Base-by-base conservation (phyloP, 495 filamentous ascomycete species). In the Daldinia caldariorum region DNA sequence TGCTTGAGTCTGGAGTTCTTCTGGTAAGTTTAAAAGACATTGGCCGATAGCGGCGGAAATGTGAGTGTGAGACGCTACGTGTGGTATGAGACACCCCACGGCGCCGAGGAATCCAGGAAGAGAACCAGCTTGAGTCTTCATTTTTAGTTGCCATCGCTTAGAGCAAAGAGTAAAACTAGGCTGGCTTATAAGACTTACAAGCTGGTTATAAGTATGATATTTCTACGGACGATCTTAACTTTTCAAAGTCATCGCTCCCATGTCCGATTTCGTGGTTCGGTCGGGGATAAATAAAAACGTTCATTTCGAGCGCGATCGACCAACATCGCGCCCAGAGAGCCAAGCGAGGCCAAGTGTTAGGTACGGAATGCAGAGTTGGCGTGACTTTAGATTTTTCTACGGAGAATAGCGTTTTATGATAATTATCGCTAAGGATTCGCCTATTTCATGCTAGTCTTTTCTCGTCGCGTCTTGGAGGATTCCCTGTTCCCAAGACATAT, bases 281-380 rank as follows among this genome's bases (percentile, higher is more conserved):
- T 38, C 55, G 54, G 47, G 63, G 18, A 20, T 56, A 63, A 37
- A 63, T 39, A 47, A 55, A 41, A 37, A 57, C 37, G 18, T 16
- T 14, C 20, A 59, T 63, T 60, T 66, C 16, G 22, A 64, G 56
- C 47, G 32, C 9, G 58, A 38, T 66, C 45, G 63, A 61, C 31
- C 49, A 56, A 56, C 26, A 35, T 35, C 5, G 34, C 34, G 0
- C 6, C 34, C 34, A 38, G 59, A 32, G 22, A 37, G 66, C 66
- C 54, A 69, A 63, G 60, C 6, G 50, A 57, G 35, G 68, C 62
- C 53, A 71, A 66, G 68, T 10, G 41, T 6, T 26, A 50, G 49
- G 13, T 20, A 60, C 35, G 26, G 26, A 3, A 26, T 26, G 26
- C 26, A 26, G 26, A 26, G 26, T 26, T 26, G 26, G 26, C 26